Evolutionary conservation across 2,329 filamentous ascomycete genomes (phyloP), one percentile per base, ranked within the genome.

Genomic region (Aspergillus hortae): DNA sequence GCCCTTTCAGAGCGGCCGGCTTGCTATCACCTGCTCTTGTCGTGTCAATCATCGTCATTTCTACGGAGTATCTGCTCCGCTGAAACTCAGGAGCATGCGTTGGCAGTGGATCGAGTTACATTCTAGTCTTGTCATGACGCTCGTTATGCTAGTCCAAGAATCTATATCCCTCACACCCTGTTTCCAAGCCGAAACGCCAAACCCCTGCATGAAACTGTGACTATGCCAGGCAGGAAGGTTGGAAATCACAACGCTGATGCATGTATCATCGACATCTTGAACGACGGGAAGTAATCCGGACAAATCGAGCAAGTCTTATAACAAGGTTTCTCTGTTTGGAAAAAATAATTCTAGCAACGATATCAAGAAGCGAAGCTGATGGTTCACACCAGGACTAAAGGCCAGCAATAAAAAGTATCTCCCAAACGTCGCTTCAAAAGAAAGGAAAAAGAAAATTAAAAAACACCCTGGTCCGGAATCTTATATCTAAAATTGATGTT

Each of bases 401-500:
- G 63, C 62, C 61, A 63, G 62, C 60, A 60, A 62, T 65, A 62
- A 42, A 42, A 19, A 42, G 6, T 50, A 41, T 62, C 61, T 65
- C 58, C 62, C 62, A 62, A 61, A 66, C 61, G 58, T 59, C 65
- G 66, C 65, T 68, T 64, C 61, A 61, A 57, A 67, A 44, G 48
- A 48, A 44, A 35, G 41, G 25, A 49, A 25, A 25, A 35, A 52
- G 46, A 49, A 47, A 49, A 53, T n/a, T 49, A 45, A 49, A 54
- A 51, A 55, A 52, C 51, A 56, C 56, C 52, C 55, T 56, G 46
- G 56, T 52, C 51, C 56, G 51, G 58, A 49, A 54, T 55, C 50
- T 53, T 52, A 51, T 52, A 53, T 60, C 53, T 55, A 60, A 49
- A 55, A 54, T 58, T 17, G 14, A 12, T 42, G 15, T 21, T 17